Evolutionary conservation across 2,329 filamentous ascomycete genomes (phyloP).

Genomic region (Venturia oleaginea): DNA sequence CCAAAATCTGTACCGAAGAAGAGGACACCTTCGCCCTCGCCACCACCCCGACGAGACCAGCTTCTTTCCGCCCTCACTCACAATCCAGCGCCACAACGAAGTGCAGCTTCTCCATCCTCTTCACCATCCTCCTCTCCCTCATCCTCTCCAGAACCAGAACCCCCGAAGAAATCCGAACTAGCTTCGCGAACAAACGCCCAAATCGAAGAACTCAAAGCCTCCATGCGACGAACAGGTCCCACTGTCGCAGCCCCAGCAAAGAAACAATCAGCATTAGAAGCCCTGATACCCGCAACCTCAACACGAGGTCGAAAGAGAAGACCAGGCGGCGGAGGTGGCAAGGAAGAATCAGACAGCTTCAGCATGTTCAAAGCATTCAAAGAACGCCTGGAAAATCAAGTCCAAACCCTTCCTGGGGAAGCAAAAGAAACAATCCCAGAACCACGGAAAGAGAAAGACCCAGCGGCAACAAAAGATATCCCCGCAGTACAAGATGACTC

Average conservation of each 20-base stretch:
- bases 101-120: slow-evolving; percentile 21
- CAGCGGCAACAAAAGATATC: slow-evolving; percentile 18
- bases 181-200: slow-evolving; percentile 59
- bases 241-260: slow-evolving; percentile 33
- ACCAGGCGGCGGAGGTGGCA: slow-evolving; percentile 44
- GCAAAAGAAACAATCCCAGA: slow-evolving; percentile 23
- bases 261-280: slow-evolving; percentile 59
- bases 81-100: slow-evolving; percentile 7
- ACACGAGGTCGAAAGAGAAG: slow-evolving; percentile 62
- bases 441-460: slow-evolving; percentile 17
- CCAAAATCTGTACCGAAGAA: slow-evolving; percentile 26
- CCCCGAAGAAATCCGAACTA: background rate
- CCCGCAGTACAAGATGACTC: slow-evolving; percentile 24
- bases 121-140: slow-evolving; percentile 19
- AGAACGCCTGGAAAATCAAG: slow-evolving; percentile 50
- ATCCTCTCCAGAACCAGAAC: background rate
- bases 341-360: slow-evolving; percentile 49
- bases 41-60: slow-evolving; percentile 19
- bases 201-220: slow-evolving; percentile 70
- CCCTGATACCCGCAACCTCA: slow-evolving; percentile 64
- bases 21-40: slow-evolving; percentile 21
- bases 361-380: slow-evolving; percentile 72
- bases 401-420: slow-evolving; percentile 18
- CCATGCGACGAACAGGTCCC: slow-evolving; percentile 58
- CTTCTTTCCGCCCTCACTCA: slow-evolving; percentile 18